Percentiles rank a stretch among this genome's conserved stretches.
phyloP scores from a whole-genome alignment of 768 basidiomycete genomes.

The Mycena filopes region DNA sequence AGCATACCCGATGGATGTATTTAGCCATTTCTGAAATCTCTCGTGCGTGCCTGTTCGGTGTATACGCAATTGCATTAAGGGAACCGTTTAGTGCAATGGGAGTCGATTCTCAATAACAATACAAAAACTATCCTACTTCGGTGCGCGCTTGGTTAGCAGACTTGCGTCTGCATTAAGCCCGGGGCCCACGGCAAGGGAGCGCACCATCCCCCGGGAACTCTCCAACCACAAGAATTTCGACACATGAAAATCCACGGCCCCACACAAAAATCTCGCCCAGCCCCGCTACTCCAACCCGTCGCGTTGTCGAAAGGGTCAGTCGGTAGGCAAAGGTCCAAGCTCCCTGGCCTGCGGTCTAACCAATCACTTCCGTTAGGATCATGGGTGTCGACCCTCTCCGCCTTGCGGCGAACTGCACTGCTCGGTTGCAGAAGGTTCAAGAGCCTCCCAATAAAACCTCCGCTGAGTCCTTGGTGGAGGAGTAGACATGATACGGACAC shows the following conservation, averaged over 20 bases:
- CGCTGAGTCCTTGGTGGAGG: constrained; percentile 11
- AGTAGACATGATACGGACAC: neutral
- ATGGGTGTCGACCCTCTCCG: constrained; percentile 17
- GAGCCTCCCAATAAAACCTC: constrained; percentile 14
- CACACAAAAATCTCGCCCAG: neutral
- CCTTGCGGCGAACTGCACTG: constrained; percentile 5
- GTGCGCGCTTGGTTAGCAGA: no score
- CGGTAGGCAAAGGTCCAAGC: neutral
- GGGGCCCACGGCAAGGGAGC: constrained; percentile 1
- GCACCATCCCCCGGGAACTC: neutral
- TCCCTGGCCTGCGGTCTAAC: constrained; percentile 8
- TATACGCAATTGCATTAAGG: no score
- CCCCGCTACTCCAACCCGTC: constrained; percentile 2
- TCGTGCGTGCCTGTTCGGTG: no score
- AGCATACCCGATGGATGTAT: no score
- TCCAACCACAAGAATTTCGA: neutral
- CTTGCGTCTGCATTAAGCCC: neutral
- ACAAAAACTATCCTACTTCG: no score
- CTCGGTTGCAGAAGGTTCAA: constrained; percentile 8
- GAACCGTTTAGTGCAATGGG: no score
- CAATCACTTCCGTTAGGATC: constrained; percentile 16
- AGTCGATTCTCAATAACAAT: no score
- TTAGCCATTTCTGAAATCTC: no score
- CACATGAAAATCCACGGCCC: neutral
- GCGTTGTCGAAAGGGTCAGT: neutral